A percentile compares a stretch with the other conserved stretches of the same genome.
Conservation (phyloP, 2,329 filamentous ascomycete species). For the Calcarisporium arbuscula region DNA sequence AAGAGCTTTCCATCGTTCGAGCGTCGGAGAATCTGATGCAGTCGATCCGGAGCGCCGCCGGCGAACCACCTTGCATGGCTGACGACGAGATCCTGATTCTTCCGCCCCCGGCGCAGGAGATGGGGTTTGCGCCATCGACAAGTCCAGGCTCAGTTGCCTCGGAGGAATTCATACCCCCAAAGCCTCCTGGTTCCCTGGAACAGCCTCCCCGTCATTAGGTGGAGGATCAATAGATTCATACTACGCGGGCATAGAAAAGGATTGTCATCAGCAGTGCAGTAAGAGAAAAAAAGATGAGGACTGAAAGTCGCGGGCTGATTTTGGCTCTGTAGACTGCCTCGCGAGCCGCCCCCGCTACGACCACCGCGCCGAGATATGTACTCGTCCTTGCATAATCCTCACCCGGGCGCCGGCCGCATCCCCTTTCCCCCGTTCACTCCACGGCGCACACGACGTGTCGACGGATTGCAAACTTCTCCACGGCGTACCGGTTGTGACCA, state of each 20-base stretch:
- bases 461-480: conserved; percentile 46
- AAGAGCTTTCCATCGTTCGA: conserved; percentile 34
- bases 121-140: conserved; percentile 10
- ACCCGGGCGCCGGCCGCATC: conserved; percentile 50
- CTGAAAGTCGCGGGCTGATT: no score
- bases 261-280: conserved; percentile 41
- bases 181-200: conserved; percentile 34
- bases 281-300: no score
- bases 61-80: no score
- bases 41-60: conserved; percentile 24
- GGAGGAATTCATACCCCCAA: conserved; percentile 21
- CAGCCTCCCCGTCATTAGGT: conserved; percentile 31
- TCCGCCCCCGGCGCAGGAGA: conserved; percentile 23
- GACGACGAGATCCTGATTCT: conserved; percentile 26
- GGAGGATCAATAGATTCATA: conserved; percentile 32
- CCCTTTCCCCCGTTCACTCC: no score
- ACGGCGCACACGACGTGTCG: conserved; percentile 50
- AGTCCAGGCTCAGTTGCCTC: conserved; percentile 8
- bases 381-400: conserved; percentile 39
- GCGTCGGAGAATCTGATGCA: conserved; percentile 26
- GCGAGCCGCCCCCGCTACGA: conserved; percentile 47
- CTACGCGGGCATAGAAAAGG: conserved; percentile 42
- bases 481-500: conserved; percentile 45
- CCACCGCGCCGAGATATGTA: conserved; percentile 47
- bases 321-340: no score